Evolutionary conservation across 2,329 filamentous ascomycete genomes (phyloP).

Genomic region (Calcarisporium arbuscula): DNA sequence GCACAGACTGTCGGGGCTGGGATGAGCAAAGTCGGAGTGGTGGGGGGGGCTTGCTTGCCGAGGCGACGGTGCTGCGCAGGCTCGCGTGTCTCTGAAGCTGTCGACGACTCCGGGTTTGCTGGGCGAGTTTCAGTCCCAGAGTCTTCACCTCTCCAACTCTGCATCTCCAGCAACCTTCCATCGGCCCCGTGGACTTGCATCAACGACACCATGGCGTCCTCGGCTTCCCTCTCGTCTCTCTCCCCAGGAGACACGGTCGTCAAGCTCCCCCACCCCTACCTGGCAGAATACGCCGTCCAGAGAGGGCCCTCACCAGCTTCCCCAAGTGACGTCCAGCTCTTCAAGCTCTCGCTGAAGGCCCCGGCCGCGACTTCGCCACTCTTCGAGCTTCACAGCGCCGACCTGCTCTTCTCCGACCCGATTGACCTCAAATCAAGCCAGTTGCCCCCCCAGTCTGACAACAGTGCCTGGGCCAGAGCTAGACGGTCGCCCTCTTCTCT

Average conservation of each 20-base stretch:
- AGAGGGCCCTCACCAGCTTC: slow-evolving; percentile 19
- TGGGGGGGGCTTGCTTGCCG: too few relatives aligned
- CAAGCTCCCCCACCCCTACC: slow-evolving; percentile 45
- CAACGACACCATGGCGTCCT: slow-evolving; percentile 16
- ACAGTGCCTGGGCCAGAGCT: slow-evolving; percentile 51
- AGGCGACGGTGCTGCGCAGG: too few relatives aligned
- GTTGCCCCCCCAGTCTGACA: slow-evolving; percentile 43
- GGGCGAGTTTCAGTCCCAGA: too few relatives aligned
- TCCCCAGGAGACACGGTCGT: slow-evolving; percentile 32
- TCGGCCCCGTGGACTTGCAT: too few relatives aligned
- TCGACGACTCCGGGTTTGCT: too few relatives aligned
- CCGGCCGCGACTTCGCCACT: slow-evolving; percentile 21
- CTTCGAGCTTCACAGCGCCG: slow-evolving; percentile 23
- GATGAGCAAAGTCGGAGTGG: too few relatives aligned
- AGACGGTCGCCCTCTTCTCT: slow-evolving; percentile 43
- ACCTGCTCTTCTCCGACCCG: slow-evolving; percentile 39
- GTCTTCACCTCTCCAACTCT: too few relatives aligned
- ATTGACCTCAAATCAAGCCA: slow-evolving; percentile 42
- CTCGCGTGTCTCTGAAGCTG: too few relatives aligned
- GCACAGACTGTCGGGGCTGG: too few relatives aligned
- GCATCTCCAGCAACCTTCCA: slow-evolving; percentile 1
- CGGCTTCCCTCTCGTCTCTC: slow-evolving; percentile 19
- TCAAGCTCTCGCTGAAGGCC: not conserved
- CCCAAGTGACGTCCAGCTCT: slow-evolving; percentile 7
- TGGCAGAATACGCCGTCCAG: slow-evolving; percentile 36